Base-by-base conservation (phyloP, 1,139 yeast species). In the Lodderomyces pseudojiufengensis region DNA sequence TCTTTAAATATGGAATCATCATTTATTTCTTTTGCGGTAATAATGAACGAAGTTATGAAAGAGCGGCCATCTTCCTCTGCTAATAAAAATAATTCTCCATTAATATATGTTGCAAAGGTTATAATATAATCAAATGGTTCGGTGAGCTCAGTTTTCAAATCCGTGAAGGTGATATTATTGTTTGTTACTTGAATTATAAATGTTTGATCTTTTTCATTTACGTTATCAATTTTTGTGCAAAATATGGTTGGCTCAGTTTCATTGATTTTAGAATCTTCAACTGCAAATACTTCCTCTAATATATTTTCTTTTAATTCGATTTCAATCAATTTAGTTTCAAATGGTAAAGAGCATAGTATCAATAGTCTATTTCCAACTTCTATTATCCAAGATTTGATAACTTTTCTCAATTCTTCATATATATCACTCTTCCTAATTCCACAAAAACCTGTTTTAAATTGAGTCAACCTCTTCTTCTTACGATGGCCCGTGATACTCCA, bases 401-500 rank as follows among this genome's bases (percentile, higher is more conserved):
- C 58, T 37, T 63, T 64, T 21, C 68, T 41, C 5, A 65, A 43
- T 23, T 50, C 55, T 9, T 57, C 61, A 42, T 59, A 64, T 0
- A 61, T 45, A 21, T 49, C 54, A 23, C 61, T 51, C 16, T 36
- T 40, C 26, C 65, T 53, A 4, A 49, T 39, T 1, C 66, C 66
- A 5, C 47, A 30, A 33, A 67, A 56, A 0, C 80, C 80, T 24
- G 49, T 36, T 33, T 66, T 55, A 5, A 76, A 46, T 11, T 65
- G 70, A 2, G 67, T 58, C 2, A 76, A 38, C 22, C 63, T 61
- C 3, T 73, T 54, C 33, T 65, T 50, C 30, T 61, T 61, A 0
- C 66, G 69, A 3, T 50, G 42, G 0, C 79, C 79, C 5, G 75
- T 61, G 3, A 73, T 54, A 3, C 71, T 61, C 76, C 77, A 76